Conservation (phyloP, 371 early-diverging fungal genomes). For the Mucor lusitanicus region DNA sequence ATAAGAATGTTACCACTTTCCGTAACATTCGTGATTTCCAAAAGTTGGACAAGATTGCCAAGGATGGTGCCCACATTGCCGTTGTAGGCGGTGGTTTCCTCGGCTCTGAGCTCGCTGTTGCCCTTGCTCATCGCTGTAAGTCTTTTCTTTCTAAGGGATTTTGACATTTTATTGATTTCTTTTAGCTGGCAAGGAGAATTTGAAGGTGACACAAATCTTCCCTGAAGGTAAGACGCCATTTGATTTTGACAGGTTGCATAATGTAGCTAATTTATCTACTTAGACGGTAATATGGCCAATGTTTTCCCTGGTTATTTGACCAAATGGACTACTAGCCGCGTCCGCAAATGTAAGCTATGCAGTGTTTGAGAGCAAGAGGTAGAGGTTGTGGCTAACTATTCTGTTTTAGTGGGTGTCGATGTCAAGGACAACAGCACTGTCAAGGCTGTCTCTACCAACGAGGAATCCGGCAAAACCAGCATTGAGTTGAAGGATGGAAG, state of each 20-base stretch:
- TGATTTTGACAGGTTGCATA: background rate
- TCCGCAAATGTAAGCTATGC: constrained; percentile 46
- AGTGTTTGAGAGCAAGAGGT: background rate
- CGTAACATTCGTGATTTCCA: constrained; percentile 68
- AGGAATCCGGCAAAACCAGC: constrained; percentile 50
- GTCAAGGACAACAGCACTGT: constrained; percentile 56
- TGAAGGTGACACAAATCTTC: constrained; percentile 72
- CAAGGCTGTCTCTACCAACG: constrained; percentile 34
- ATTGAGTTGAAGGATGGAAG: constrained; percentile 52
- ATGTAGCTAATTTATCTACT: background rate
- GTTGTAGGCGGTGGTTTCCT: constrained; percentile 80
- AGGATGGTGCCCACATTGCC: constrained; percentile 59
- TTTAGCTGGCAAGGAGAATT: constrained; percentile 47
- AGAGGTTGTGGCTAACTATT: background rate
- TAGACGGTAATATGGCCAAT: constrained; percentile 73
- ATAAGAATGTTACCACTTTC: constrained; percentile 59
- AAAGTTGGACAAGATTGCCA: constrained; percentile 53
- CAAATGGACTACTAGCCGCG: constrained; percentile 68
- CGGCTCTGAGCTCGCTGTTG: constrained; percentile 73
- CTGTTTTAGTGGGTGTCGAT: constrained; percentile 57
- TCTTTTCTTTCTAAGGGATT: background rate
- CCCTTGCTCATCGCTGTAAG: constrained; percentile 62
- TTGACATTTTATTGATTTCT: background rate
- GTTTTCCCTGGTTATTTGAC: constrained; percentile 74
- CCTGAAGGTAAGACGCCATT: constrained; percentile 51